Evolutionary conservation across 2,329 filamentous ascomycete species (phyloP), one percentile per base, ranked within the genome.

Genomic region (Pyricularia pennisetigena): DNA sequence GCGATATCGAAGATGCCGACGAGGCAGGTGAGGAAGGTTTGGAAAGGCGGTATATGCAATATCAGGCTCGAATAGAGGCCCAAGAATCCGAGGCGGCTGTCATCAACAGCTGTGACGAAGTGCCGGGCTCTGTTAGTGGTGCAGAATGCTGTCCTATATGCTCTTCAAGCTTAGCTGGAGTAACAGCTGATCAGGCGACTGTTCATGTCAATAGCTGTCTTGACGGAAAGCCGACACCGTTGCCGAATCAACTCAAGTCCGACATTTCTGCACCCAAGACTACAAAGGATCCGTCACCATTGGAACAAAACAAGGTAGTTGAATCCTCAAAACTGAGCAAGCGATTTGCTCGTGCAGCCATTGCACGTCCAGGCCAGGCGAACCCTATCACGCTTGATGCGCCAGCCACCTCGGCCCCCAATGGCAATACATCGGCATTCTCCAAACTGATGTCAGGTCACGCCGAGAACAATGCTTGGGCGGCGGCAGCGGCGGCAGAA

Each of bases 151-250:
- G 94, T 76, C 94, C 94, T 0, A 88, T 98, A 30, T 98, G 95
- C 76, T 86, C 85, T 72, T 81, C 82, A 1, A 87, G 79, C 71
- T 81, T 97, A 41, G 79, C 76, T 20, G 88, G 87, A 0, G 76
- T 89, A 14, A 86, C 81, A 68, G 75, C 79, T 69, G 87, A 93
- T 75, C 86, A 94, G 72, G 90, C 89, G 10, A 91, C 90, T 7
- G 80, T 90, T 1, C 95, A 99, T 77, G 95, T 99, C 71, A 99
- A 99, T 76, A 88, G 89, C 10, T 99, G 95, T 78, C 82, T 99
- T 2, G 95, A 99, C 75, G 93, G 93, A 1, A 90, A 90, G 64
- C 86, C 90, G 5, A 84, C 87, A 63, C 85, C 89, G 1, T 73
- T 90, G 16, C 84, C 79, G 7, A 73, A 74, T 41, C 71, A 72